Base-by-base conservation (phyloP, 768 basidiomycete species). In the Mycena rosella region DNA sequence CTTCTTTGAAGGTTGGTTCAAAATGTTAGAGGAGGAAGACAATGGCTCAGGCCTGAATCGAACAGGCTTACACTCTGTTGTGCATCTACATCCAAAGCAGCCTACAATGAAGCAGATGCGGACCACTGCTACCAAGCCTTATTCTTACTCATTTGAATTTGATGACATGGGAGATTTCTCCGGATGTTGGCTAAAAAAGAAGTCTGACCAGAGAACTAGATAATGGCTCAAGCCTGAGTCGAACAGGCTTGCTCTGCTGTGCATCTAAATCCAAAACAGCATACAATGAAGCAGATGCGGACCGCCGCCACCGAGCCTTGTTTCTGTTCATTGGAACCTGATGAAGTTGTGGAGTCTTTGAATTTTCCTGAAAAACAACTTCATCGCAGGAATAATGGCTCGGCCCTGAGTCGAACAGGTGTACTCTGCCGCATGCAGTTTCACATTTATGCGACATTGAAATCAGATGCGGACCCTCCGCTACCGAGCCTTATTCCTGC, bases 41-140 rank as follows among this genome's bases (percentile, higher is more conserved):
- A 34, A 34, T 52, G 60, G 60, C 36, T 52, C 47, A 29, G 60
- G 48, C 60, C 49, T 52, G 60, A 61, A 34, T 61, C 18, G 60
- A 52, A 59, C 27, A 59, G 45, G 54, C 38, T 1, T 11, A 18
- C 57, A n/a, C n/a, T n/a, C n/a, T n/a, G n/a, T n/a, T 32, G 34
- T 48, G 22, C 3, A 42, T 8, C 5, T 3, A 34, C 32, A 6
- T 11, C 32, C 6, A 5, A 34, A 34, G n/a, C n/a, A 34, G 29
- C 5, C 26, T 10, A 24, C 7, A 26, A 44, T 26, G 22, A 57
- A 40, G 56, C 56, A 57, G 56, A 42, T 45, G 56, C 29, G 26
- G 56, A 57, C 38, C 40, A 24, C 56, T 32, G 36, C 56, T 45
- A 57, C 56, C 38, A 22, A 57, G 26, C 42, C 56, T 57, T 44